These are phyloP conservation scores for Oryza nivara DNA, from an alignment of 176 grass and related monocot genomes.

Conservation along the genomic window DNA sequence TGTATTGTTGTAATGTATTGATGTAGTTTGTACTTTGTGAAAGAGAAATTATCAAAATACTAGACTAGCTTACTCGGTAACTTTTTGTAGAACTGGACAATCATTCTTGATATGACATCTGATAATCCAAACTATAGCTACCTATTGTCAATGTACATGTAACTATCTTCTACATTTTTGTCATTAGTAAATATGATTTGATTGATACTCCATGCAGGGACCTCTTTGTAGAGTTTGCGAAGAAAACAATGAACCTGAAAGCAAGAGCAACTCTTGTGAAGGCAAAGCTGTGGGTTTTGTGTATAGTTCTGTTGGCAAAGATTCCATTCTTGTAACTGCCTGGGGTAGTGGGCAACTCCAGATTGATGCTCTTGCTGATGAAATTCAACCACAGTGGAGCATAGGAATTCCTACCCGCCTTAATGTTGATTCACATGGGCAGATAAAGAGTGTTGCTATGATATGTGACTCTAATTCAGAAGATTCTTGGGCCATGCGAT, in stretches of 20 bases:
- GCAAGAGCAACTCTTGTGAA: slow-evolving; percentile 48
- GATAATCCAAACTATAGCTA: background rate
- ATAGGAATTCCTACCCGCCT: slow-evolving; percentile 54
- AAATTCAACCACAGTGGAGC: slow-evolving; percentile 92
- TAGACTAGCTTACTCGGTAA: background rate
- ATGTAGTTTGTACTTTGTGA: background rate
- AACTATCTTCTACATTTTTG: slow-evolving; percentile 18
- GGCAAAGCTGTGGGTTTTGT: slow-evolving; percentile 80
- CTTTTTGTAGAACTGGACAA: slow-evolving; percentile 1
- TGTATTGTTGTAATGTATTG: background rate
- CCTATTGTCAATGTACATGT: slow-evolving; percentile 25
- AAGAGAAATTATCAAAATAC: background rate
- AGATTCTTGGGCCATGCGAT: slow-evolving; percentile 46
- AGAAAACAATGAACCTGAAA: slow-evolving; percentile 59
- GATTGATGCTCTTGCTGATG: slow-evolving; percentile 94
- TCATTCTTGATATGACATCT: slow-evolving; percentile 8
- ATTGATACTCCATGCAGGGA: slow-evolving; percentile 63
- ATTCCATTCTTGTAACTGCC: slow-evolving; percentile 87
- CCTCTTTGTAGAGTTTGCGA: slow-evolving; percentile 81
- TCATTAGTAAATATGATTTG: slow-evolving; percentile 22
- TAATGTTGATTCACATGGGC: slow-evolving; percentile 61
- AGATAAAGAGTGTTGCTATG: slow-evolving; percentile 85
- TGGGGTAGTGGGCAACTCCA: slow-evolving; percentile 79
- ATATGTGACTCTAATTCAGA: slow-evolving; percentile 69
- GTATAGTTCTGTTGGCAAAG: slow-evolving; percentile 87